Conservation (phyloP, 2,329 filamentous ascomycete genomes). For the Colletotrichum acutatum region DNA sequence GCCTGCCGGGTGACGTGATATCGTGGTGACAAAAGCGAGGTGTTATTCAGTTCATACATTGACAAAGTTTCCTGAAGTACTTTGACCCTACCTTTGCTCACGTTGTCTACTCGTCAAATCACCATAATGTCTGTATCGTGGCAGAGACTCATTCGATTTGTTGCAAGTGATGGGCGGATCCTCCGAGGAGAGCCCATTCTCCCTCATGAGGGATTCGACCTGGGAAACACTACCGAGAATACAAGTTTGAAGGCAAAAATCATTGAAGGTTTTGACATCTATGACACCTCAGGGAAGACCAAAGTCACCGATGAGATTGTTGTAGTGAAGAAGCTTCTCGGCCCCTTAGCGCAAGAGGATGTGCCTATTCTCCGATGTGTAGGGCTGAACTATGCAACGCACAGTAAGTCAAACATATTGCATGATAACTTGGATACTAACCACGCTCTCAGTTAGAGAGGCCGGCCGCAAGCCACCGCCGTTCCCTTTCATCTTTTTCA, state of each 20-base stretch:
- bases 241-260: constrained; percentile 63
- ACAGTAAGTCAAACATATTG: constrained; percentile 49
- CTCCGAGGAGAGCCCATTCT: constrained; percentile 64
- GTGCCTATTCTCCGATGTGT: constrained; percentile 68
- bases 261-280: constrained; percentile 61
- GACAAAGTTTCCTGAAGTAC: too few species aligned
- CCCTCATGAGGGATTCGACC: constrained; percentile 55
- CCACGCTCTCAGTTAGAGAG: constrained; percentile 55
- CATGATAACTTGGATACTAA: not conserved
- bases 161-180: constrained; percentile 59
- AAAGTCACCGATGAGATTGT: constrained; percentile 64
- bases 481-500: constrained; percentile 62
- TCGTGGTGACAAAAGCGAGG: not conserved
- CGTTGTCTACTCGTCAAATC: too few species aligned
- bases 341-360: constrained; percentile 60
- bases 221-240: constrained; percentile 57
- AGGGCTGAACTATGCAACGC: constrained; percentile 69
- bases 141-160: constrained; percentile 66
- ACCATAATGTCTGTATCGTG: constrained; percentile 51
- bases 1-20: too few species aligned
- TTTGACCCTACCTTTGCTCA: too few species aligned
- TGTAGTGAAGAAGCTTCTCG: constrained; percentile 63
- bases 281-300: constrained; percentile 57
- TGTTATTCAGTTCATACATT: too few species aligned
- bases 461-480: constrained; percentile 61